These are phyloP conservation scores for Pholiota molesta DNA, from an alignment of 768 basidiomycete genomes.

Conservation along the genomic window DNA sequence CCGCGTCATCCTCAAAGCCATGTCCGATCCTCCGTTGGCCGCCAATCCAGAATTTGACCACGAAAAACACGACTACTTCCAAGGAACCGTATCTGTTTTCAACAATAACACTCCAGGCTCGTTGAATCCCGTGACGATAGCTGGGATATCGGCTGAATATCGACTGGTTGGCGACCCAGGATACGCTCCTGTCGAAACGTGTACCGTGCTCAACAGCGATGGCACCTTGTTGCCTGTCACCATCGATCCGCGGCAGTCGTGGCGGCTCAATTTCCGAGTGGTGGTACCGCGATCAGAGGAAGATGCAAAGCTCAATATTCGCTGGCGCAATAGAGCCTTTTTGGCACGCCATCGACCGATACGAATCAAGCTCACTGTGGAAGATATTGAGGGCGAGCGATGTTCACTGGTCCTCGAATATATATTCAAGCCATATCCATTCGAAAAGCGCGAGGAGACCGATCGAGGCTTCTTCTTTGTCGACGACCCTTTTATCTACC, in stretches of 20 bases:
- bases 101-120: constrained; percentile 39
- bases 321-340: constrained; percentile 39
- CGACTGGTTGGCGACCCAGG: constrained; percentile 38
- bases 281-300: constrained; percentile 36
- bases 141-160: constrained; percentile 34
- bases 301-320: constrained; percentile 30
- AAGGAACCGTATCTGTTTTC: constrained; percentile 37
- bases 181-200: constrained; percentile 32
- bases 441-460: constrained; percentile 22
- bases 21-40: constrained; percentile 38
- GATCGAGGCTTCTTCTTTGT: constrained; percentile 38
- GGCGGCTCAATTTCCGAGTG: constrained; percentile 31
- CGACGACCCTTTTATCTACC: constrained; percentile 31
- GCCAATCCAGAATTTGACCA: constrained; percentile 35
- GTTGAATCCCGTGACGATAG: constrained; percentile 35
- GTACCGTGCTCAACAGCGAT: constrained; percentile 27
- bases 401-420: constrained; percentile 40
- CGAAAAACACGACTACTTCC: constrained; percentile 31
- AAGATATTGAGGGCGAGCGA: constrained; percentile 41
- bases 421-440: constrained; percentile 31
- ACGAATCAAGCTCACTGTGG: constrained; percentile 36
- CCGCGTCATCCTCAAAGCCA: constrained; percentile 35
- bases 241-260: constrained; percentile 41
- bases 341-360: constrained; percentile 36
- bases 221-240: constrained; percentile 30